Evolutionary conservation across 305 asterid species (phyloP), one percentile per base, ranked within the genome.

Genomic region (Solanum hybrid): DNA sequence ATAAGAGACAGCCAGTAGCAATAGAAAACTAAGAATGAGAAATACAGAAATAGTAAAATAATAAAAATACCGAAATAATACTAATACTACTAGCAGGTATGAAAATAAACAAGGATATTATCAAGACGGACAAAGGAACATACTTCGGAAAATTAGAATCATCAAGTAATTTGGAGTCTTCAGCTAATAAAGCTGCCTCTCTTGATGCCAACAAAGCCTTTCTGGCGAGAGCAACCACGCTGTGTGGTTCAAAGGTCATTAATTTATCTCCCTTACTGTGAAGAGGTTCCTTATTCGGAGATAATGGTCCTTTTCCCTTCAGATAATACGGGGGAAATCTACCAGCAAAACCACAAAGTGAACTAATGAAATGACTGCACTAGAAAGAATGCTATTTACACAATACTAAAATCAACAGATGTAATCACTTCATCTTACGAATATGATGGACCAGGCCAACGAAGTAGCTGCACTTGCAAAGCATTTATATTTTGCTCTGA

Each of bases 161-260:
- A 34, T 93, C 94, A 81, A 90, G 92, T 89, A 91, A 89, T 83
- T 93, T 90, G 76, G 96, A 91, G 79, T 93, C 92, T 79, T 94
- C 91, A 22, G 94, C 93, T 91, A 96, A 91, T 71, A 91, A 91
- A 39, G 94, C 96, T 81, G 98, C 98, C 91, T 94, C 94, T 92
- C 88, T 90, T 92, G 97, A 93, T 35, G 98, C 99, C 80, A 95
- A 93, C 78, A 96, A 92, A 89, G 99, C 99, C 91, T 95, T 94
- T 91, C 90, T 91, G 67, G 98, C 99, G 64, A 96, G 96, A 83
- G 95, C 94, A 92, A 96, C 94, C 39, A 86, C 98, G 85, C 78
- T 93, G 71, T 93, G 92, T 83, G 95, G 94, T 91, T 95, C 96
- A 83, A 92, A 61, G 91, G 82, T 92, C 5, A 84, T 81, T 89